phyloP scores from a whole-genome alignment of 2,329 filamentous ascomycete species.

The Colletotrichum camelliae region DNA sequence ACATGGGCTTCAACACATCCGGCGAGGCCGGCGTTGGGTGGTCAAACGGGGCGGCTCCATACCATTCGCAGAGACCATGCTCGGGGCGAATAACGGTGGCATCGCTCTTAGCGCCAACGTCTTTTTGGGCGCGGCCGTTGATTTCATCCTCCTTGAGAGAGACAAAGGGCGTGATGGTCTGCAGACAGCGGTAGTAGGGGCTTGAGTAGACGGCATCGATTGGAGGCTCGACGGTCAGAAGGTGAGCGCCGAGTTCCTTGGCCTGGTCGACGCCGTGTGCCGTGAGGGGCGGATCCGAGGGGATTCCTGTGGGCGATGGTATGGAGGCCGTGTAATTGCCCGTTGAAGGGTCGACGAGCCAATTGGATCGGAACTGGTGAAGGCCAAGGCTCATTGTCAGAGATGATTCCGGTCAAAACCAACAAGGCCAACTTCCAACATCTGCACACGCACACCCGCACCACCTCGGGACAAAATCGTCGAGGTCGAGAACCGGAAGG shows the following conservation, averaged over 20 bases:
- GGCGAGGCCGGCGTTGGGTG: slow-evolving; percentile 80
- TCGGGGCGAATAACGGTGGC: slow-evolving; percentile 57
- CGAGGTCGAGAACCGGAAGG: background rate
- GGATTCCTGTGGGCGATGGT: slow-evolving; percentile 83
- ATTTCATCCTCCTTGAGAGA: slow-evolving; percentile 40
- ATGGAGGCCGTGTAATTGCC: slow-evolving; percentile 78
- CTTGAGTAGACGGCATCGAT: slow-evolving; percentile 82
- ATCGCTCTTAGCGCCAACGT: slow-evolving; percentile 14
- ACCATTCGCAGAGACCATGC: slow-evolving; percentile 81
- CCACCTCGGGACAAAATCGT: background rate
- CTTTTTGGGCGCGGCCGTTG: slow-evolving; percentile 7
- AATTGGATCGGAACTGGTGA: slow-evolving; percentile 83
- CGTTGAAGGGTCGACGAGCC: slow-evolving; percentile 81
- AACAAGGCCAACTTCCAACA: background rate
- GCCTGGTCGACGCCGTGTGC: slow-evolving; percentile 87
- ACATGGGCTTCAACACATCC: slow-evolving; percentile 67
- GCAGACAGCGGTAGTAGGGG: slow-evolving; percentile 86
- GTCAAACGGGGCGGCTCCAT: slow-evolving; percentile 82
- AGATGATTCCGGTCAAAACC: background rate
- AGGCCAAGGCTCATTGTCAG: slow-evolving; percentile 14
- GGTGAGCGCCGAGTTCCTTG: slow-evolving; percentile 72
- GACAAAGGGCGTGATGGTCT: slow-evolving; percentile 78
- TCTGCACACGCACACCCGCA: background rate
- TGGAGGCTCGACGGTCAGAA: slow-evolving; percentile 67
- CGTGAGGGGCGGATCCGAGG: slow-evolving; percentile 86